Percentiles rank a stretch among this genome's conserved stretches.
Conservation (phyloP, 139 green algal species). For the Nannochloris sp. region DNA sequence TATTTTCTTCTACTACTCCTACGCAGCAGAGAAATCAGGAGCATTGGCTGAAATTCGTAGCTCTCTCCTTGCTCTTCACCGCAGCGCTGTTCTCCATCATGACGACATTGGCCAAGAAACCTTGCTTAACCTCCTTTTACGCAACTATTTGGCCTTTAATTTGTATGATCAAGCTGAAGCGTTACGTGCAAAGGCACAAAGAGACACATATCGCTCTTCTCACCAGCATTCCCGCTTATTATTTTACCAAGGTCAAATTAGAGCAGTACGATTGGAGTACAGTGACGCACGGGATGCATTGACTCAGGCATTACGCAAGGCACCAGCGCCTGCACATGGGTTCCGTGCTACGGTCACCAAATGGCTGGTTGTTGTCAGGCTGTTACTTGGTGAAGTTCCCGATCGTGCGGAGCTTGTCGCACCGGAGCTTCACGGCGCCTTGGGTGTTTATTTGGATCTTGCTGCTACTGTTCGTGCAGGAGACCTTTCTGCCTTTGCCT, state of each 20-base stretch:
- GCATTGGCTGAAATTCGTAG: constrained; percentile 67
- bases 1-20: constrained; percentile 89
- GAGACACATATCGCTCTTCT: constrained; percentile 64
- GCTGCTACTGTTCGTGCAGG: constrained; percentile 75
- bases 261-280: constrained; percentile 92
- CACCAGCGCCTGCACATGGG: constrained; percentile 58
- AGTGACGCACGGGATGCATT: constrained; percentile 91
- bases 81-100: constrained; percentile 82
- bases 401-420: constrained; percentile 73
- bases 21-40: constrained; percentile 63
- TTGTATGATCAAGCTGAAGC: constrained; percentile 98
- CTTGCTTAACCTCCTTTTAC: constrained; percentile 93
- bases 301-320: constrained; percentile 41
- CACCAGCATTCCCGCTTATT: constrained; percentile 88
- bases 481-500: constrained; percentile 74
- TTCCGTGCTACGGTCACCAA: constrained; percentile 85
- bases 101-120: constrained; percentile 90
- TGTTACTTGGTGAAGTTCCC: constrained; percentile 97
- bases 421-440: constrained; percentile 47
- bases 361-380: constrained; percentile 85
- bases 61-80: constrained; percentile 73
- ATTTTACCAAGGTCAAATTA: constrained; percentile 93
- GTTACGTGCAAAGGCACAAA: constrained; percentile 88
- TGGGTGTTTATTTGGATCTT: constrained; percentile 89
- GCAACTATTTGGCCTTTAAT: constrained; percentile 93